Evolutionary conservation across 257 asterid genomes (phyloP).

Genomic region (Solanum ossicruentum): DNA sequence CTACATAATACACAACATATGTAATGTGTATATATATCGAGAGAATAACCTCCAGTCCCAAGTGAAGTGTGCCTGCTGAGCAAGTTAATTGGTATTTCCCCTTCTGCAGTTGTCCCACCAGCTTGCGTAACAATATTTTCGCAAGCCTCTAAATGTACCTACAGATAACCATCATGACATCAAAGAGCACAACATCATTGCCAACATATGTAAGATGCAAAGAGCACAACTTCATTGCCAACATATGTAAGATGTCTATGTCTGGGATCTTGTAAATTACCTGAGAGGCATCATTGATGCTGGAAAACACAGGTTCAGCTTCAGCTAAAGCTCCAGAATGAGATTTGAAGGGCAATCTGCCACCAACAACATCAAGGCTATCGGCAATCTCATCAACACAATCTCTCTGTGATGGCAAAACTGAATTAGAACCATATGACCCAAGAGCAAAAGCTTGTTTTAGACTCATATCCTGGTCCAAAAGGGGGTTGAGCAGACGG

Average conservation of each 20-base stretch:
- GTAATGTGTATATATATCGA: neutral
- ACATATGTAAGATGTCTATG: neutral
- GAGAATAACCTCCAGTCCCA: neutral
- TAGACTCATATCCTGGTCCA: slow-evolving; percentile 43
- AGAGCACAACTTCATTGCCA: neutral
- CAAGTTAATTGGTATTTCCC: neutral
- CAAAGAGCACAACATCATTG: neutral
- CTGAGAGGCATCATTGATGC: slow-evolving; percentile 35
- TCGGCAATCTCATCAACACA: slow-evolving; percentile 24
- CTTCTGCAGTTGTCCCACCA: neutral
- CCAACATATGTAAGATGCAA: neutral
- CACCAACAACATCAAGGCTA: slow-evolving; percentile 30
- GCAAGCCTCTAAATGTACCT: neutral
- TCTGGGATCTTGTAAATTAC: slow-evolving; percentile 14
- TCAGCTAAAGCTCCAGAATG: slow-evolving; percentile 34
- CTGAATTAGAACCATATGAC: slow-evolving; percentile 49
- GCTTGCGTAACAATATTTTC: neutral
- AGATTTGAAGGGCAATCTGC: slow-evolving; percentile 34
- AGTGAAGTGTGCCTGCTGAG: slow-evolving; percentile 1
- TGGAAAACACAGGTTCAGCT: slow-evolving; percentile 24
- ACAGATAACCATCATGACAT: neutral
- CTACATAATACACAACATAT: neutral
- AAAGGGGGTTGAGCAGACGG: slow-evolving; percentile 26
- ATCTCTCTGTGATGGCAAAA: slow-evolving; percentile 31
- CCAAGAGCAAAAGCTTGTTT: slow-evolving; percentile 37